A percentile compares a stretch with the other conserved stretches of the same genome.
These are phyloP conservation scores for Tubosaeta sp. DNA, from an alignment of 768 basidiomycete species.

Conservation along the genomic window DNA sequence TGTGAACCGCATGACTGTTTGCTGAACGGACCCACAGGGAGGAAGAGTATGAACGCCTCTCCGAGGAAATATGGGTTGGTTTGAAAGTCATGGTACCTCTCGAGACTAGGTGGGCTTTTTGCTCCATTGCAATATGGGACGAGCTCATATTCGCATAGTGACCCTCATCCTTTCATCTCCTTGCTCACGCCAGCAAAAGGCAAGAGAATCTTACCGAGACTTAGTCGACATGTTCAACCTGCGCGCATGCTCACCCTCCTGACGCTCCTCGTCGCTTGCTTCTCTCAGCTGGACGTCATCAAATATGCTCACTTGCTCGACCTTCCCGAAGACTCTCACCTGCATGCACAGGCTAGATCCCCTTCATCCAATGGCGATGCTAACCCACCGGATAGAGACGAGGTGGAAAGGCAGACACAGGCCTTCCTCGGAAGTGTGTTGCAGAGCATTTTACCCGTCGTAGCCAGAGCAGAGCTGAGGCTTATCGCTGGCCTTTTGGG, in stretches of 20 bases:
- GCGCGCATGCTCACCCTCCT: constrained; percentile 82
- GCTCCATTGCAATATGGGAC: not conserved
- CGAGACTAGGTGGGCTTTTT: constrained; percentile 71
- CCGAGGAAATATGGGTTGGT: constrained; percentile 74
- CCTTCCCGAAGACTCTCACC: constrained; percentile 51
- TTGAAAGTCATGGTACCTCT: constrained; percentile 87
- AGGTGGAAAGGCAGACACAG: constrained; percentile 86
- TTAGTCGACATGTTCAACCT: constrained; percentile 76
- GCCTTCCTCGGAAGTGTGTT: constrained; percentile 82
- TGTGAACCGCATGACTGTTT: not conserved
- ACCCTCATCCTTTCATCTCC: constrained; percentile 96
- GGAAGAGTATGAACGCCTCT: constrained; percentile 48
- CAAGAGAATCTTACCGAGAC: constrained; percentile 85
- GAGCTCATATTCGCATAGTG: constrained; percentile 40
- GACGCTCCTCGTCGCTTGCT: constrained; percentile 91
- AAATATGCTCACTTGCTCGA: constrained; percentile 71
- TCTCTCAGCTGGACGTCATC: constrained; percentile 91
- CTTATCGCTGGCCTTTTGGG: constrained; percentile 85
- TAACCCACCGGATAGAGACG: constrained; percentile 44
- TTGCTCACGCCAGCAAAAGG: constrained; percentile 86
- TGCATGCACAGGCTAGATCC: constrained; percentile 16
- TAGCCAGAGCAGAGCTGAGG: constrained; percentile 73
- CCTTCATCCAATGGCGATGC: constrained; percentile 16
- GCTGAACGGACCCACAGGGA: constrained; percentile 42
- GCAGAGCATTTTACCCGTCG: constrained; percentile 80